Evolutionary conservation across 306 rosid genomes (phyloP), one percentile per base, ranked within the genome.

Genomic region (Prunus salicina): DNA sequence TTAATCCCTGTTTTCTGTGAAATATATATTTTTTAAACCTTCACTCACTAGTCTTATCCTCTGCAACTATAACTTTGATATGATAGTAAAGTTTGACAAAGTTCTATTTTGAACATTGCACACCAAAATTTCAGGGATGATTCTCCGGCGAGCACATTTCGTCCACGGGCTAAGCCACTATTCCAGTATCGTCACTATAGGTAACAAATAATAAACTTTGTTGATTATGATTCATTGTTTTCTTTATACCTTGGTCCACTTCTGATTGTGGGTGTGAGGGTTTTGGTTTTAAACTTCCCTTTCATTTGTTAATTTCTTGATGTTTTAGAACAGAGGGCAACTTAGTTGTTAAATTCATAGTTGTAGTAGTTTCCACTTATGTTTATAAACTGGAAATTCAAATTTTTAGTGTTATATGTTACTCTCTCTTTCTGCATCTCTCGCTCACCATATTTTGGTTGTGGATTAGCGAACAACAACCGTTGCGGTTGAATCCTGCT

Each of bases 151-250:
- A 85, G 80, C 80, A 91, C 99, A 79, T 96, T 92, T 76, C 99
- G 98, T 72, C 97, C 98, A 3, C 86, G 90, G 81, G 97, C 98
- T 77, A 84, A 93, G 75, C 99, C 72, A 20, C 89, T 96, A 63
- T 96, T 96, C 87, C 99, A 96, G 77, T 96, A 96, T 82, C 99
- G 99, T 79, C 93, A 92, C 86, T 96, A 96, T 88, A 96, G 99
- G 99, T 96, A 88, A 57, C 64, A 46, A 32, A 76, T 60, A 32
- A 30, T 72, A 47, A 61, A 72, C 74, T 69, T 53, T 77, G 72
- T 68, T 60, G 32, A 10, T 53, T 65, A 58, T 32, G 60, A 55
- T 58, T 34, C 14, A 4, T 5, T 12, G 45, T 20, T 20, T 69
- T 38, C 34, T 75, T 63, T 25, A 43, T 34, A 1, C 12, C n/a